phyloP scores from a whole-genome alignment of 1,284 basidiomycete species.

The Ganoderma sinense region DNA sequence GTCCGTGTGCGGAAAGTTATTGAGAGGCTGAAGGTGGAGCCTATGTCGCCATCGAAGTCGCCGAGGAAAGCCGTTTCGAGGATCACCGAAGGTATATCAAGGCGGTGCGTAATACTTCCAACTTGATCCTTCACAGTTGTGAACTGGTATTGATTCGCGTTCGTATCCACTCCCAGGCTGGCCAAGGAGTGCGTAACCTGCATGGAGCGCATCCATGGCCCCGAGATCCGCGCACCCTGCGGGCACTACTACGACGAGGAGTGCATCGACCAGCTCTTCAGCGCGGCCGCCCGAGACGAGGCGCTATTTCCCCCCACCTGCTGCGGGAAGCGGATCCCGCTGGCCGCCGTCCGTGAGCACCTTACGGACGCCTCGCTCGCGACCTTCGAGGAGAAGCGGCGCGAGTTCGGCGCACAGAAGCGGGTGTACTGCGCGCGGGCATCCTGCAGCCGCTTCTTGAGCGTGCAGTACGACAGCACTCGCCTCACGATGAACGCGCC shows the following conservation, averaged over 20 bases:
- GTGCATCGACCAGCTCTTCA: constrained; percentile 43
- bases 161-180: neutral
- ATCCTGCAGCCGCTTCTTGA: constrained; percentile 46
- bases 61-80: neutral
- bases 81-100: neutral
- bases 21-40: constrained; percentile 1
- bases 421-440: constrained; percentile 47
- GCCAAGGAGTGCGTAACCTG: constrained; percentile 35
- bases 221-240: constrained; percentile 39
- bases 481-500: constrained; percentile 9
- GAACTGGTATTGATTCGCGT: neutral
- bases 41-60: neutral
- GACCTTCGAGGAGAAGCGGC: constrained; percentile 37
- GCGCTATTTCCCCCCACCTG: constrained; percentile 49
- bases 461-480: constrained; percentile 29
- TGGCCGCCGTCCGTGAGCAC: constrained; percentile 33
- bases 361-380: constrained; percentile 31
- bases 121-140: neutral
- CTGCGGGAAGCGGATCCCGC: constrained; percentile 45
- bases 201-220: constrained; percentile 25
- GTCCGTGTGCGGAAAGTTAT: constrained; percentile 1
- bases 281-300: constrained; percentile 42
- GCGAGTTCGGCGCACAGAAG: constrained; percentile 40
- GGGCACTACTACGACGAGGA: constrained; percentile 42
- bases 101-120: constrained; percentile 3